Percentiles rank a stretch among this genome's conserved stretches.
Conservation (phyloP, 164 flowering plant genomes). For the Chimonanthus salicifolius region DNA sequence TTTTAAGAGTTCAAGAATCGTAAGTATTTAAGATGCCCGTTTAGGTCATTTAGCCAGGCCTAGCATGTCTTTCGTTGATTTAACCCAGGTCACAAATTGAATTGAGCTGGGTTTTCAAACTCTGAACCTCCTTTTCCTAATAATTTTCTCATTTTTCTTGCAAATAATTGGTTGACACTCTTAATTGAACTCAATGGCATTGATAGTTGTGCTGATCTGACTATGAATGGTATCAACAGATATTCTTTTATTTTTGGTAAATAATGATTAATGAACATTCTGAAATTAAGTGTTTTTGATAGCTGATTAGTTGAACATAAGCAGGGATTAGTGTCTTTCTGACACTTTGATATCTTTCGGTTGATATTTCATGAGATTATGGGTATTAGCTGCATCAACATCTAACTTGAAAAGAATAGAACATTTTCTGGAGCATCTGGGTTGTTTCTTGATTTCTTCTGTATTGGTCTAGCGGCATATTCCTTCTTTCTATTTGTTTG, state of each 20-base stretch:
- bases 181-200: background rate
- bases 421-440: background rate
- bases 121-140: background rate
- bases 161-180: background rate
- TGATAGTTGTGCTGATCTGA: background rate
- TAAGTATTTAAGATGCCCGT: background rate
- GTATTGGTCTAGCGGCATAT: background rate
- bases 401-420: background rate
- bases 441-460: background rate
- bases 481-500: background rate
- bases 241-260: no score
- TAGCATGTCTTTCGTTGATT: background rate
- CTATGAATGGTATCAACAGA: background rate
- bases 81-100: background rate
- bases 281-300: background rate
- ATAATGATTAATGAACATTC: no score
- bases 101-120: background rate
- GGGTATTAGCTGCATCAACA: background rate
- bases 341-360: background rate
- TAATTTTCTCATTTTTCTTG: no score
- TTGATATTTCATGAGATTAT: background rate
- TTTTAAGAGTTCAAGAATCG: background rate
- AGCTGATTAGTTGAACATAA: background rate
- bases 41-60: background rate
- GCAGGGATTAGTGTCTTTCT: background rate